phyloP scores from a whole-genome alignment of 164 flowering plant species.

The Stephania yunnanensis region DNA sequence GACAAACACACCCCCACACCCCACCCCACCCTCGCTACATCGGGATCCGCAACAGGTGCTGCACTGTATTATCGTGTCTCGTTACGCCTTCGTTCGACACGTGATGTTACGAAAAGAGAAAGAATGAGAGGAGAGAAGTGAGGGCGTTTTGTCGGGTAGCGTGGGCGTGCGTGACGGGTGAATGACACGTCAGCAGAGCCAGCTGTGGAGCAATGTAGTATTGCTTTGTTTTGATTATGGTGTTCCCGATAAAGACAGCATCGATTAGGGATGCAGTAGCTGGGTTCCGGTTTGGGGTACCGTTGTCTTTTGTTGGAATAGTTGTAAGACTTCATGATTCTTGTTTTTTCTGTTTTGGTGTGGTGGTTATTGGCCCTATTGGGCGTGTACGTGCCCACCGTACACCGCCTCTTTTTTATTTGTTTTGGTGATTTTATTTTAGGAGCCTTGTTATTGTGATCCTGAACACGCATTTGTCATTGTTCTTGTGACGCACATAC shows the following conservation, averaged over 20 bases:
- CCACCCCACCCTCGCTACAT: not conserved
- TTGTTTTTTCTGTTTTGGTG: not conserved
- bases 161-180: not conserved
- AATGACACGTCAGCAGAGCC: not conserved
- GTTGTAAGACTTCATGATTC: constrained; percentile 4
- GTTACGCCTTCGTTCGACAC: not conserved
- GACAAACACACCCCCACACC: not conserved
- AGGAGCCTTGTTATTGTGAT: too few species aligned
- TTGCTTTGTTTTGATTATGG: not conserved
- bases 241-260: constrained; percentile 4
- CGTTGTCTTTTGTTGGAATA: not conserved
- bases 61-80: not conserved
- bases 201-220: not conserved
- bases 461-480: too few species aligned
- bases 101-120: not conserved
- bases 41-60: not conserved
- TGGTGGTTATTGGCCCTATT: not conserved
- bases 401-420: not conserved
- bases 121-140: not conserved
- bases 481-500: too few species aligned
- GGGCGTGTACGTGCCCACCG: constrained; percentile 3
- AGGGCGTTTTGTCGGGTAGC: constrained; percentile 2
- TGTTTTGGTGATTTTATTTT: too few species aligned
- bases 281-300: constrained; percentile 1
- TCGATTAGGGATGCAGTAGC: not conserved